These are phyloP conservation scores for Claviceps cyperi DNA, from an alignment of 2,329 filamentous ascomycete species.

Conservation along the genomic window DNA sequence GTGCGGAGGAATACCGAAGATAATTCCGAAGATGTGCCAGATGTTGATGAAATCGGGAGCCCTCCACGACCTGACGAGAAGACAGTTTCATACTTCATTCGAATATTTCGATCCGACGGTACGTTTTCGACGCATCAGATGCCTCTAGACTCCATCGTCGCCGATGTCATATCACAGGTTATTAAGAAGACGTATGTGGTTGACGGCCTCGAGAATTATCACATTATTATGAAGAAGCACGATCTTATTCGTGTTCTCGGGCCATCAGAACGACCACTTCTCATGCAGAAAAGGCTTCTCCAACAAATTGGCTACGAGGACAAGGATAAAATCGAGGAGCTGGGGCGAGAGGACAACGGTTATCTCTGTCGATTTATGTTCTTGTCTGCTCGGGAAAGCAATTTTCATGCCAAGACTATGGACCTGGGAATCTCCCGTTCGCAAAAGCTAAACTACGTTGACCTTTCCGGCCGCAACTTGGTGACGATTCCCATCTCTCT, in stretches of 20 bases:
- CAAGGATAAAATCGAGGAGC: slow-evolving; percentile 75
- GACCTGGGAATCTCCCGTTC: slow-evolving; percentile 71
- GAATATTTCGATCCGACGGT: slow-evolving; percentile 84
- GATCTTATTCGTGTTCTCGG: slow-evolving; percentile 72
- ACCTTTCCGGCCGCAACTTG: slow-evolving; percentile 77
- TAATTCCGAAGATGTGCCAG: slow-evolving; percentile 37
- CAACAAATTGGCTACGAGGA: slow-evolving; percentile 86
- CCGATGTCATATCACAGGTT: slow-evolving; percentile 77
- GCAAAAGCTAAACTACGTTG: slow-evolving; percentile 87
- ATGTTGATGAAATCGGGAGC: slow-evolving; percentile 54
- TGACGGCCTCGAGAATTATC: slow-evolving; percentile 83
- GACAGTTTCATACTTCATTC: slow-evolving; percentile 70
- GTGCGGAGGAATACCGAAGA: slow-evolving; percentile 64
- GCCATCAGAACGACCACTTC: slow-evolving; percentile 63
- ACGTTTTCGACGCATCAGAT: slow-evolving; percentile 90
- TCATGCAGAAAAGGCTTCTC: slow-evolving; percentile 82
- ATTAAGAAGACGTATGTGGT: slow-evolving; percentile 89
- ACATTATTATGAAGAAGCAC: slow-evolving; percentile 89
- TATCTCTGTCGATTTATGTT: slow-evolving; percentile 96
- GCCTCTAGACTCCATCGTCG: slow-evolving; percentile 67
- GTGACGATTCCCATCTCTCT: slow-evolving; percentile 90
- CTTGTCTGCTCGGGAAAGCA: slow-evolving; percentile 74
- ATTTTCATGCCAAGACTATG: slow-evolving; percentile 52
- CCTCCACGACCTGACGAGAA: slow-evolving; percentile 62
- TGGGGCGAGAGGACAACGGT: slow-evolving; percentile 92